Conservation (phyloP, 495 filamentous ascomycete species). For the Talaromyces thailandensis region DNA sequence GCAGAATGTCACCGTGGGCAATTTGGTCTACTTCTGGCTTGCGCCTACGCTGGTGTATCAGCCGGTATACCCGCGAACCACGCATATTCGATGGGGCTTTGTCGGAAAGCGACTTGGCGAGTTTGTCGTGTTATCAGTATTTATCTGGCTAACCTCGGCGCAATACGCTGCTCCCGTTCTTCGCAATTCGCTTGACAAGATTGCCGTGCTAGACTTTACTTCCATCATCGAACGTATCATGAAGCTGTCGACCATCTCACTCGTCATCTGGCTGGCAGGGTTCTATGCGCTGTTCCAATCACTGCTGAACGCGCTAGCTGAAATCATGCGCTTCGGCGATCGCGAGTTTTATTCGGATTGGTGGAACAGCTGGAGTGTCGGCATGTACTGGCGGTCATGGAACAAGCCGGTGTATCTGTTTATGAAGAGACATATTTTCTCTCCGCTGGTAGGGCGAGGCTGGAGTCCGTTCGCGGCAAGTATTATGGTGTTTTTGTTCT, state of each 20-base stretch:
- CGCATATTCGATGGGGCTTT: conserved; percentile 73
- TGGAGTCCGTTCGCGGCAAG: conserved; percentile 60
- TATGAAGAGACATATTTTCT: conserved; percentile 88
- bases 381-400: conserved; percentile 91
- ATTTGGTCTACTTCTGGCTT: conserved; percentile 93
- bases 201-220: conserved; percentile 68
- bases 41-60: conserved; percentile 95
- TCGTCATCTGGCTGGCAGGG: conserved; percentile 92
- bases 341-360: conserved; percentile 92
- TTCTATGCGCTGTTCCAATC: conserved; percentile 96
- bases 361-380: conserved; percentile 89
- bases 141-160: conserved; percentile 87
- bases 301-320: conserved; percentile 80
- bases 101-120: conserved; percentile 75
- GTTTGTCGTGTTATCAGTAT: conserved; percentile 61
- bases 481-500: conserved; percentile 73
- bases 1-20: conserved; percentile 74
- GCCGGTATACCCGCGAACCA: conserved; percentile 82
- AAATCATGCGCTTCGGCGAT: conserved; percentile 84
- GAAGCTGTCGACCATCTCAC: conserved; percentile 87
- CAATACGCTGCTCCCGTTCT: conserved; percentile 91
- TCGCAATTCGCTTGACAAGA: conserved; percentile 78
- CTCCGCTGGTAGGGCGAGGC: conserved; percentile 73
- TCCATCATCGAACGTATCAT: conserved; percentile 82
- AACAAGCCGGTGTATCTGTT: conserved; percentile 95